Conservation (phyloP, 2,329 filamentous ascomycete species). For the Alternaria gansuensis region DNA sequence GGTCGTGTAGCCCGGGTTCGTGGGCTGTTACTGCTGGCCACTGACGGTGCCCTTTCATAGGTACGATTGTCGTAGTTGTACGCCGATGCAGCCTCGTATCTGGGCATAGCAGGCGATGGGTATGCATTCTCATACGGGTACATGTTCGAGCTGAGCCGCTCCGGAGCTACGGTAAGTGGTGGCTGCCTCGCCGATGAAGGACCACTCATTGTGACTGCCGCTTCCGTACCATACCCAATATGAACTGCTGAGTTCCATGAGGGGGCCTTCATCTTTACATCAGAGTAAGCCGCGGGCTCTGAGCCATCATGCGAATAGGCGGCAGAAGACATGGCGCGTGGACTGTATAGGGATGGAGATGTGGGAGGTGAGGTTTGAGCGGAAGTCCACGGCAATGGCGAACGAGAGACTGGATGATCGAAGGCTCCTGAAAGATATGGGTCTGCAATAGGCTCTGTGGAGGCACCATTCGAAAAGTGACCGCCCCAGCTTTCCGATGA, state of each 20-base stretch:
- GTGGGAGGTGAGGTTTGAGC: slow-evolving; percentile 47
- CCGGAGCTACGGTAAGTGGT: slow-evolving; percentile 46
- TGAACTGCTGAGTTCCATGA: slow-evolving; percentile 41
- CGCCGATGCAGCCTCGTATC: slow-evolving; percentile 29
- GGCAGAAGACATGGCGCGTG: slow-evolving; percentile 46
- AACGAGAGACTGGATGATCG: slow-evolving; percentile 46
- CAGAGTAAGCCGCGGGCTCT: slow-evolving; percentile 36
- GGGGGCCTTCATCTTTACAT: slow-evolving; percentile 42
- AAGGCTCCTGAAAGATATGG: slow-evolving; percentile 47
- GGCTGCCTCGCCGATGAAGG: slow-evolving; percentile 28
- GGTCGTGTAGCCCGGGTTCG: slow-evolving; percentile 13
- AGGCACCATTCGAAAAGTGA: slow-evolving; percentile 40
- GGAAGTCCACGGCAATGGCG: slow-evolving; percentile 44
- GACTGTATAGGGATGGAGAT: slow-evolving; percentile 41
- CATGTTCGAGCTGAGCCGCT: slow-evolving; percentile 36
- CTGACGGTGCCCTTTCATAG: slow-evolving; percentile 24
- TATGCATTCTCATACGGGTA: slow-evolving; percentile 41
- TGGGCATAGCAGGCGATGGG: slow-evolving; percentile 31
- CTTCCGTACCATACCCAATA: slow-evolving; percentile 21
- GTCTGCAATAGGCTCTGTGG: slow-evolving; percentile 43
- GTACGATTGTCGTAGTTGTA: slow-evolving; percentile 25
- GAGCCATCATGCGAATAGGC: slow-evolving; percentile 47
- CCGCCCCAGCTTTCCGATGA: slow-evolving; percentile 46
- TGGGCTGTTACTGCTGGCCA: slow-evolving; percentile 26
- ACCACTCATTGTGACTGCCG: slow-evolving; percentile 21